Conservation (phyloP, 2,329 filamentous ascomycete genomes). For the Aspergillus pseudotamarii region DNA sequence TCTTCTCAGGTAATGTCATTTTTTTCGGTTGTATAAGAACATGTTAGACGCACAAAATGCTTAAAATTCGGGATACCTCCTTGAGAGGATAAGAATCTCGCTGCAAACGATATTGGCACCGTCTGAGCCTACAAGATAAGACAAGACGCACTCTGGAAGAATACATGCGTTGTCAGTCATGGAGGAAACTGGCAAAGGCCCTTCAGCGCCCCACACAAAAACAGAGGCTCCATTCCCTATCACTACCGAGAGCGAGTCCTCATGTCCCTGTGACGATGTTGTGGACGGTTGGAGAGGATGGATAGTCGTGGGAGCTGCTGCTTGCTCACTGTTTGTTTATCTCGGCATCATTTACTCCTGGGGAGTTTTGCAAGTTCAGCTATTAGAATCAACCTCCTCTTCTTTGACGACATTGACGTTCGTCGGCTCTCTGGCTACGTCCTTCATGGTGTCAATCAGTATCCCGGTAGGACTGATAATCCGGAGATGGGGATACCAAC, state of each 20-base stretch:
- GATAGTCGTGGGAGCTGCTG: background rate
- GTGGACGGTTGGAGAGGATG: background rate
- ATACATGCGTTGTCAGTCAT: background rate
- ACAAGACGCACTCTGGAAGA: background rate
- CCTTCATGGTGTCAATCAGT: background rate
- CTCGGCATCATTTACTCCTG: background rate
- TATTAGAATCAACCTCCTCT: background rate
- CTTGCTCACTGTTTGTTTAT: background rate
- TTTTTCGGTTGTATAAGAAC: background rate
- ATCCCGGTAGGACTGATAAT: background rate
- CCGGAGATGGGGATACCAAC: background rate
- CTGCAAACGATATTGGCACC: background rate
- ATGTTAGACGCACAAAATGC: background rate
- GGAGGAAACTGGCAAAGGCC: background rate
- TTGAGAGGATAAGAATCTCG: background rate
- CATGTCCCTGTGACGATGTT: background rate
- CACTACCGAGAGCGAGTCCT: background rate
- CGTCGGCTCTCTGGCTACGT: background rate
- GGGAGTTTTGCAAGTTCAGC: background rate
- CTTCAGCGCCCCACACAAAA: background rate
- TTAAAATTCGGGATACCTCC: background rate
- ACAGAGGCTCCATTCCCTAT: background rate
- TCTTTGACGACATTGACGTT: background rate
- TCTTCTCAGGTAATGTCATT: background rate
- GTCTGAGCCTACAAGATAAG: background rate